phyloP scores from a whole-genome alignment of 2,329 filamentous ascomycete species.

The Periconia digitata region DNA sequence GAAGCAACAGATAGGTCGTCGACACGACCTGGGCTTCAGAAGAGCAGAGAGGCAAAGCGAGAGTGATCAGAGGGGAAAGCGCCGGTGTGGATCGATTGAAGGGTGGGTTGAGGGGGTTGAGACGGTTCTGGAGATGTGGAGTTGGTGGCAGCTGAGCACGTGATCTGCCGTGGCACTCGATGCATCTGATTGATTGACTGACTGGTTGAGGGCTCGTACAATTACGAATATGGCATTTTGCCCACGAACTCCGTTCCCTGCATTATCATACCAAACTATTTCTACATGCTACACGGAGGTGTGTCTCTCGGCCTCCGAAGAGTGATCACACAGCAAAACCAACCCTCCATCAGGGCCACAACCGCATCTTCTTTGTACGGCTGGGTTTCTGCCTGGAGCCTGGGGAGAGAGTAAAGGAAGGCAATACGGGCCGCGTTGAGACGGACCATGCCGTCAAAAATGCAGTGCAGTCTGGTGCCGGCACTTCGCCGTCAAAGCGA shows the following conservation, averaged over 20 bases:
- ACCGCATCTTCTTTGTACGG: neutral
- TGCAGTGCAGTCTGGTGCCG: too few relatives aligned
- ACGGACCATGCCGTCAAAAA: neutral
- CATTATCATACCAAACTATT: neutral
- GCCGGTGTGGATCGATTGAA: neutral
- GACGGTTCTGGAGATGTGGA: neutral
- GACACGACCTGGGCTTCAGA: conserved; percentile 13
- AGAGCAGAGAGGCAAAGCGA: neutral
- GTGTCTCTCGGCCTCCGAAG: neutral
- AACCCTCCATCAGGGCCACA: neutral
- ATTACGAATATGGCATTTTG: neutral
- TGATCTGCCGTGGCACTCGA: too few relatives aligned
- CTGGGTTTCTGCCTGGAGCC: neutral
- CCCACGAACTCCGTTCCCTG: neutral
- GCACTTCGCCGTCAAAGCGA: neutral
- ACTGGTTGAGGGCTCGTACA: too few relatives aligned
- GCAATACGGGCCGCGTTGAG: too few relatives aligned
- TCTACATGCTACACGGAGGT: neutral
- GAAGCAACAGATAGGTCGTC: conserved; percentile 31
- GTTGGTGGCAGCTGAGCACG: too few relatives aligned
- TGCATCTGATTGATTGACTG: too few relatives aligned
- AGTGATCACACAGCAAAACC: neutral
- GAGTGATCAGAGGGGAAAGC: neutral
- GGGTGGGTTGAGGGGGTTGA: neutral
- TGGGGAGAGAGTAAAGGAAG: neutral